A percentile compares a stretch with the other conserved stretches of the same genome.
Evolutionary conservation across 176 grass and related monocot species (phyloP).

Genomic region (Oryza punctata): DNA sequence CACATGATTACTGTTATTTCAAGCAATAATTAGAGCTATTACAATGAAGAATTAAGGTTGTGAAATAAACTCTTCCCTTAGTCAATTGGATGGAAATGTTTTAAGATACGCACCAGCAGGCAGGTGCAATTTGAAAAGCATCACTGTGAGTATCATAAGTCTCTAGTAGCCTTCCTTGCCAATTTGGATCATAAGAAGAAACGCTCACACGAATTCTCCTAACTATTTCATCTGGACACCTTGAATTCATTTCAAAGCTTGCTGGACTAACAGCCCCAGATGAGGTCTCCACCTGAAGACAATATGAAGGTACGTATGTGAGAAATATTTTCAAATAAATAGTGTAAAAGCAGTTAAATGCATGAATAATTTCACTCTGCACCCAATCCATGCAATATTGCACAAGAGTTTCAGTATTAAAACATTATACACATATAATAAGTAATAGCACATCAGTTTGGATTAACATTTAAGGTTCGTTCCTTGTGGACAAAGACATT

Average conservation of each 20-base stretch:
- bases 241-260: slow-evolving; percentile 73
- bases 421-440: neutral
- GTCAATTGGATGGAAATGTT: slow-evolving; percentile 14
- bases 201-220: slow-evolving; percentile 70
- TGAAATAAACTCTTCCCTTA: neutral
- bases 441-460: slow-evolving; percentile 19
- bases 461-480: slow-evolving; percentile 23
- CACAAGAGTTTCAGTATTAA: neutral
- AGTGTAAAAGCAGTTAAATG: slow-evolving; percentile 1
- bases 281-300: slow-evolving; percentile 72
- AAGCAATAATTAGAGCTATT: neutral
- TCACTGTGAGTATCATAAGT: slow-evolving; percentile 74
- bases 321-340: slow-evolving; percentile 25
- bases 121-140: slow-evolving; percentile 61
- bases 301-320: neutral
- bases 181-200: slow-evolving; percentile 67
- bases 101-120: slow-evolving; percentile 56
- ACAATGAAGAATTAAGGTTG: neutral
- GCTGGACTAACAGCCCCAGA: slow-evolving; percentile 60
- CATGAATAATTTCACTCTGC: neutral
- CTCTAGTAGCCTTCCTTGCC: slow-evolving; percentile 72
- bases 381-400: neutral
- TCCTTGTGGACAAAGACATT: neutral
- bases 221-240: slow-evolving; percentile 85
- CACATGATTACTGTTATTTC: neutral